Evolutionary conservation across 2,329 filamentous ascomycete species (phyloP).

Genomic region (Emergomyces africanus): DNA sequence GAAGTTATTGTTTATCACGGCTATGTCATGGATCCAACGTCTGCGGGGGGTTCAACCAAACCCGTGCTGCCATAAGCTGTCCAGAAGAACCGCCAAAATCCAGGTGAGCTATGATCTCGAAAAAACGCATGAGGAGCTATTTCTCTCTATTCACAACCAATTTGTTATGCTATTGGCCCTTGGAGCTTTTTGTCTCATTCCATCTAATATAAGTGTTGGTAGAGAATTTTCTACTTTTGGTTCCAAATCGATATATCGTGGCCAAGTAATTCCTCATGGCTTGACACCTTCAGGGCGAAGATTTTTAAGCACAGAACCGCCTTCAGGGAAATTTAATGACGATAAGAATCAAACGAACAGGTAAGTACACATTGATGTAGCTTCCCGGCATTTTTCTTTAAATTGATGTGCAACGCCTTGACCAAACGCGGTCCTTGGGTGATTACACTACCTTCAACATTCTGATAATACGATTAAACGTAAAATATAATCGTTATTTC

Average conservation of each 20-base stretch:
- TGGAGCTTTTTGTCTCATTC: background rate
- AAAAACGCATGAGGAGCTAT: background rate
- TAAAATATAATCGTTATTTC: background rate
- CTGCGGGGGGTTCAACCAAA: background rate
- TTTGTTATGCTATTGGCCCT: background rate
- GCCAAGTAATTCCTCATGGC: background rate
- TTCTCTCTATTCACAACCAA: background rate
- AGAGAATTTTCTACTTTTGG: background rate
- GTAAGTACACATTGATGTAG: background rate
- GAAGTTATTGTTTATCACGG: background rate
- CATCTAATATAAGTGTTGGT: background rate
- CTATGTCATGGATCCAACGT: background rate
- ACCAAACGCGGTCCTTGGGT: no score
- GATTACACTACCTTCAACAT: background rate
- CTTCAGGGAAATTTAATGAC: background rate
- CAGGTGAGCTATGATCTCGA: background rate
- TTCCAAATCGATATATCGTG: background rate
- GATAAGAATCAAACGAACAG: background rate
- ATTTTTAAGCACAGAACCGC: slow-evolving; percentile 1
- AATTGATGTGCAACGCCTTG: background rate
- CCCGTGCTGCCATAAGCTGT: background rate
- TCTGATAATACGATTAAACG: background rate
- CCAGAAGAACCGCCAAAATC: background rate
- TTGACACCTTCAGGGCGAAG: background rate
- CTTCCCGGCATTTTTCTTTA: background rate